Evolutionary conservation across 805 yeast species (phyloP).

Genomic region (Yarrowia divulgata): DNA sequence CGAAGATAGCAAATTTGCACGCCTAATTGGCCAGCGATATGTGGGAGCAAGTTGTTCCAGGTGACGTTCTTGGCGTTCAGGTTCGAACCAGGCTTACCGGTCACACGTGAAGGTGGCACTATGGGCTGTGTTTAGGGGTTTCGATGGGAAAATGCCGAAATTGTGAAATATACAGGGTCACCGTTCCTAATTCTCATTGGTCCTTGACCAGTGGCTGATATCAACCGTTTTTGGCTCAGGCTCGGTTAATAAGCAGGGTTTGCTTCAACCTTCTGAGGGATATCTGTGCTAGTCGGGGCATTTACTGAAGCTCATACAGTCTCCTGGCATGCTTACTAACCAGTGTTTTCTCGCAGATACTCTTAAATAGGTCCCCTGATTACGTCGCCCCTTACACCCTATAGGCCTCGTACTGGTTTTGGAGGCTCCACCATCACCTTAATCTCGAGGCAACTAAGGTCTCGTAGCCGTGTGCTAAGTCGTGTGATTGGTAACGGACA

Average conservation of each 20-base stretch:
- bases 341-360: slow-evolving; percentile 5
- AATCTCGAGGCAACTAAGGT: slow-evolving; percentile 16
- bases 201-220: background rate
- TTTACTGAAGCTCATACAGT: background rate
- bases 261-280: slow-evolving; percentile 14
- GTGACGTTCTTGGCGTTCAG: slow-evolving; percentile 22
- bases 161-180: too few species aligned
- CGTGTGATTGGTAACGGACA: background rate
- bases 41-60: slow-evolving; percentile 29
- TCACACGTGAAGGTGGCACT: slow-evolving; percentile 19
- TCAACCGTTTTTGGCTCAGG: slow-evolving; percentile 17
- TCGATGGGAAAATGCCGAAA: background rate
- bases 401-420: background rate
- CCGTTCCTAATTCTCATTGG: background rate
- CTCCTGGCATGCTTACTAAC: background rate
- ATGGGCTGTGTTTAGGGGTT: background rate
- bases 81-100: background rate
- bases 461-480: slow-evolving; percentile 13
- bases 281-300: background rate
- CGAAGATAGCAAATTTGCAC: slow-evolving; percentile 38
- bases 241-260: slow-evolving; percentile 22
- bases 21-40: slow-evolving; percentile 38
- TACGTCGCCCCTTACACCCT: background rate
- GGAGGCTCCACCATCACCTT: background rate
- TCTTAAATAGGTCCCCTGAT: background rate